These are phyloP conservation scores for Colletotrichum neosansevieriae DNA, from an alignment of 2,329 filamentous ascomycete species.

Conservation along the genomic window DNA sequence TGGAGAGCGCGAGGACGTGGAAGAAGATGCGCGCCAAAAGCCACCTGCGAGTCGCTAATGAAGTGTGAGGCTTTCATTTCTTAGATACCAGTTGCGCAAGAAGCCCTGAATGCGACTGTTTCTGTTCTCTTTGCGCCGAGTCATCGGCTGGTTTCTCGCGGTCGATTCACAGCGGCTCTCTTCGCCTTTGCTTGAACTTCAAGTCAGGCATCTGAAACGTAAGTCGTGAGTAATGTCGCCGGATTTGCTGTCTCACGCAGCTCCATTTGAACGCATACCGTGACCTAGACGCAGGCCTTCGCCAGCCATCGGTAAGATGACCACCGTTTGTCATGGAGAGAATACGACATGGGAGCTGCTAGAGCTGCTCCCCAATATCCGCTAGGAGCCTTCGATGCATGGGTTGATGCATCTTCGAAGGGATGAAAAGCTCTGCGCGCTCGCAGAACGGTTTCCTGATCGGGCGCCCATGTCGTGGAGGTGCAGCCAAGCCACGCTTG, in stretches of 20 bases:
- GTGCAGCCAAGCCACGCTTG: slow-evolving; percentile 13
- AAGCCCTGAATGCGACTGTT: background rate
- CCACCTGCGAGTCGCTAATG: slow-evolving; percentile 1
- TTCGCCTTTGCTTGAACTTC: background rate
- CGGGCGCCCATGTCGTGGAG: background rate
- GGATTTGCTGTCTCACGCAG: no score
- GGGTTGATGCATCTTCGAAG: no score
- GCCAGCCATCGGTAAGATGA: no score
- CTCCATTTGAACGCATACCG: no score
- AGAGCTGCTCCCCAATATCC: no score
- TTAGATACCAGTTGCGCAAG: slow-evolving; percentile 5
- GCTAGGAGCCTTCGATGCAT: no score
- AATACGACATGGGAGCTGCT: no score
- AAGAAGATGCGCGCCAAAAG: slow-evolving; percentile 62
- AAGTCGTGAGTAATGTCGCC: no score
- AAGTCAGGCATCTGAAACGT: no score
- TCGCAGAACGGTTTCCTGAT: background rate
- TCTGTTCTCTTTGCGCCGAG: background rate
- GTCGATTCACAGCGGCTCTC: background rate
- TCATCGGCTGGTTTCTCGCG: background rate
- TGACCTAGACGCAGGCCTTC: no score
- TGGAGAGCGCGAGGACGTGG: slow-evolving; percentile 55
- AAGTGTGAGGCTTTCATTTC: background rate
- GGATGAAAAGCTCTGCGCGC: no score
- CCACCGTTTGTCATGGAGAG: no score